Conservation (phyloP, 495 filamentous ascomycete genomes). For the Aspergillus conjunctus region DNA sequence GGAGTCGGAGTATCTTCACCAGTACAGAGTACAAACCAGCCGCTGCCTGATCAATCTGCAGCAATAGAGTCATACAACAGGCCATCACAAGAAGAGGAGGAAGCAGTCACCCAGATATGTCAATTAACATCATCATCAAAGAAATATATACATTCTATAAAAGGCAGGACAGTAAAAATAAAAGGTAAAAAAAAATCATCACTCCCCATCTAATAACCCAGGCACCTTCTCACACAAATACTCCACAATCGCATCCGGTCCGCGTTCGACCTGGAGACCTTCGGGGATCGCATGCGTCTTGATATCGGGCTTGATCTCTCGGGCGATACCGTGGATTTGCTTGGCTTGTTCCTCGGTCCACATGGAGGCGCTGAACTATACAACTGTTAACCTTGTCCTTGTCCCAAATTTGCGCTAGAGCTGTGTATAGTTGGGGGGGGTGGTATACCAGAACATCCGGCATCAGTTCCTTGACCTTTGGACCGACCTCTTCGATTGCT, state of each 20-base stretch:
- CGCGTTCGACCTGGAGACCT: slow-evolving; percentile 64
- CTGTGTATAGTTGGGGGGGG: slow-evolving; percentile 20
- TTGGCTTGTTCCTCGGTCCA: slow-evolving; percentile 62
- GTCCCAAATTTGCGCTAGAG: neutral
- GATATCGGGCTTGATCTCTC: slow-evolving; percentile 52
- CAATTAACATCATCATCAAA: too few relatives aligned
- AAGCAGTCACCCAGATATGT: too few relatives aligned
- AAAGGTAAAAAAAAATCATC: neutral
- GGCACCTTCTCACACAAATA: slow-evolving; percentile 63
- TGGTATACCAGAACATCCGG: slow-evolving; percentile 53
- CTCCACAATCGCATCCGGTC: slow-evolving; percentile 67
- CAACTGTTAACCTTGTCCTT: neutral
- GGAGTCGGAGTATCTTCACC: too few relatives aligned
- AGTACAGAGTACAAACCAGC: too few relatives aligned
- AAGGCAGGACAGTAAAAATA: neutral
- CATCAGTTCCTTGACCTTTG: slow-evolving; percentile 50
- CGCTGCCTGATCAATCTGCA: too few relatives aligned
- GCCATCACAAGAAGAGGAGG: too few relatives aligned
- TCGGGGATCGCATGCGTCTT: slow-evolving; percentile 63
- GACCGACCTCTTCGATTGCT: slow-evolving; percentile 56
- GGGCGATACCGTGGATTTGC: slow-evolving; percentile 57
- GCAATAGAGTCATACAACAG: too few relatives aligned
- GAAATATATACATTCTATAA: neutral
- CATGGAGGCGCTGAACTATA: slow-evolving; percentile 68
- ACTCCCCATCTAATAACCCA: slow-evolving; percentile 42